Evolutionary conservation across 1,139 yeast genomes (phyloP).

Genomic region (Schizosaccharomyces versatilis): DNA sequence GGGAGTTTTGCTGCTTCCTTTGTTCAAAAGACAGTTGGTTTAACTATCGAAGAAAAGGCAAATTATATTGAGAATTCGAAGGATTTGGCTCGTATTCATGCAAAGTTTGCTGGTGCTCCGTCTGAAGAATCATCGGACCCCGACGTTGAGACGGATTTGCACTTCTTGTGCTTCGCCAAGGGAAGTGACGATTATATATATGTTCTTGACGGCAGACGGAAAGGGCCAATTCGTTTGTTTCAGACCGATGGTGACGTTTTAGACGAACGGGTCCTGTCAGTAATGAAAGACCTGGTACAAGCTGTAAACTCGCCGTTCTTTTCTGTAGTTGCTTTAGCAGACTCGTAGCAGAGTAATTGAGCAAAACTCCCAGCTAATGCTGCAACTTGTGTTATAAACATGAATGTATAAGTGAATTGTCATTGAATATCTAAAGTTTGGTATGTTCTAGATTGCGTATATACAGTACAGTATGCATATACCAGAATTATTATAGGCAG

Average conservation of each 20-base stretch:
- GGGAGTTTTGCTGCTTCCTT: constrained; percentile 19
- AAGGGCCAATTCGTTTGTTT: constrained; percentile 42
- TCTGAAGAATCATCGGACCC: constrained; percentile 64
- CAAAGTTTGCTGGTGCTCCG: constrained; percentile 42
- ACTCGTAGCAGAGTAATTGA: not conserved
- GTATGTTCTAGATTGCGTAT: no score
- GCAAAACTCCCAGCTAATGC: no score
- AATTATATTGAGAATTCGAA: constrained; percentile 25
- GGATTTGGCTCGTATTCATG: constrained; percentile 34
- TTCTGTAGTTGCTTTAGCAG: not conserved
- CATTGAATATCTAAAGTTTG: no score
- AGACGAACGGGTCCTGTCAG: not conserved
- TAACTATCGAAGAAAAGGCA: constrained; percentile 23
- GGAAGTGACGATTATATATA: constrained; percentile 30
- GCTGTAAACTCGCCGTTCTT: not conserved
- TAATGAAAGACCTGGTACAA: not conserved
- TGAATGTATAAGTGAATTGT: no score
- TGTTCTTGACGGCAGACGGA: constrained; percentile 76
- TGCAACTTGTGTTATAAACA: no score
- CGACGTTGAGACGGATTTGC: constrained; percentile 40
- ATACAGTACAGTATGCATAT: no score
- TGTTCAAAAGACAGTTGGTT: constrained; percentile 16
- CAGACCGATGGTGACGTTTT: not conserved
- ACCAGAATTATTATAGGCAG: no score
- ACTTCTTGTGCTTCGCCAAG: constrained; percentile 56